A percentile compares a stretch with the other conserved stretches of the same genome.
phyloP scores from a whole-genome alignment of 768 basidiomycete genomes.

The Boletus fagicola region DNA sequence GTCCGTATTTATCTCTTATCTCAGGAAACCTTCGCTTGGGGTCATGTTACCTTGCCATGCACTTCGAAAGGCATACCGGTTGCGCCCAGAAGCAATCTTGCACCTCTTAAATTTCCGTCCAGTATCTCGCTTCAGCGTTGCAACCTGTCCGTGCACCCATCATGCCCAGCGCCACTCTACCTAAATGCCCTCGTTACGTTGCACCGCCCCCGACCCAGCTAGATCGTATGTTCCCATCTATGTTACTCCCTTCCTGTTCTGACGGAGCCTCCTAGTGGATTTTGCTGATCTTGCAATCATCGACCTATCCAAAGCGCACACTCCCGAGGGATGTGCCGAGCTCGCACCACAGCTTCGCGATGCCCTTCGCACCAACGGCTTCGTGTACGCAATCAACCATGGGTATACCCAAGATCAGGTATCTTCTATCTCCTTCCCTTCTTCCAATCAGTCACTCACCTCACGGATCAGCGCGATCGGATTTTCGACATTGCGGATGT shows the following conservation, averaged over 20 bases:
- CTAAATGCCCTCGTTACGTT: constrained; percentile 36
- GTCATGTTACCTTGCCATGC: background rate
- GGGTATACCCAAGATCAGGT: constrained; percentile 41
- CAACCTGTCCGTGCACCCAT: background rate
- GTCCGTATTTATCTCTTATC: background rate
- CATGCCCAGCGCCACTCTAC: constrained; percentile 34
- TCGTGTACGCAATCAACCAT: constrained; percentile 40
- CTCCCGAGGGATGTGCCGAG: constrained; percentile 39
- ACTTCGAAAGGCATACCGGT: background rate
- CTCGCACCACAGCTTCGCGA: constrained; percentile 43
- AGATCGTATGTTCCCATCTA: constrained; percentile 28
- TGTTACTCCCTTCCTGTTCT: background rate
- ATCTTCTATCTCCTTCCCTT: background rate
- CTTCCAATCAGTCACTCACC: constrained; percentile 12
- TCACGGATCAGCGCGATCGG: constrained; percentile 37
- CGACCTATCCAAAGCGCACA: constrained; percentile 44
- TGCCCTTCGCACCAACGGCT: constrained; percentile 44
- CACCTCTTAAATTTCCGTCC: background rate
- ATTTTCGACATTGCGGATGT: constrained; percentile 50
- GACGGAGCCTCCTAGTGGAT: constrained; percentile 38
- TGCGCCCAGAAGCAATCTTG: background rate
- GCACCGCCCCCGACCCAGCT: constrained; percentile 33
- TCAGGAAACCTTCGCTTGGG: background rate
- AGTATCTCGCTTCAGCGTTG: too few species aligned
- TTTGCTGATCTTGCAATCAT: constrained; percentile 53